Evolutionary conservation across 768 basidiomycete genomes (phyloP).

Genomic region (Mycena alexandri): DNA sequence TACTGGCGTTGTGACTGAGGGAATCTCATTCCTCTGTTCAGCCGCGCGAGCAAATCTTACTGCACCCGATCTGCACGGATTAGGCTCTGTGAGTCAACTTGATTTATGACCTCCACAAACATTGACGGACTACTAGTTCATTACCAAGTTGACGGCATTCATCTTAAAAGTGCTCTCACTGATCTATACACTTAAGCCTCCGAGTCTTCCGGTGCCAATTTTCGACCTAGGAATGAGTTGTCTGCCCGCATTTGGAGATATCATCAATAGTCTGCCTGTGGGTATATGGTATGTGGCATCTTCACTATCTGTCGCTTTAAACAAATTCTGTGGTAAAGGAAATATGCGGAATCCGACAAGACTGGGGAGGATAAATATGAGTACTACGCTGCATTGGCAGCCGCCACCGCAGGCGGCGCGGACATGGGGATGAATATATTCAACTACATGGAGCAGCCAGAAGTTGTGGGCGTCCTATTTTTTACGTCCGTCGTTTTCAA

Average conservation of each 20-base stretch:
- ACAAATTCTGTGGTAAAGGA: not conserved
- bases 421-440: not conserved
- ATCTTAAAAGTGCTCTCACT: not conserved
- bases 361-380: not conserved
- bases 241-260: not conserved
- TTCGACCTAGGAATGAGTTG: not conserved
- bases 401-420: not conserved
- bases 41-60: not conserved
- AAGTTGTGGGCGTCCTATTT: not conserved
- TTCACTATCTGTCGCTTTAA: not conserved
- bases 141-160: not conserved
- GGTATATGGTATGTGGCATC: conserved; percentile 5
- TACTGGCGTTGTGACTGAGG: not conserved
- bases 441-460: not conserved
- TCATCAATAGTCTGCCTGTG: conserved; percentile 2
- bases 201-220: not conserved
- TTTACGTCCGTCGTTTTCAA: not conserved
- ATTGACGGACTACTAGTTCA: not conserved
- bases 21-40: not conserved
- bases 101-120: not conserved
- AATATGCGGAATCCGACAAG: not conserved
- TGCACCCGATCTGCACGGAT: not conserved
- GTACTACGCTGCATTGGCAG: not conserved
- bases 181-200: not conserved
- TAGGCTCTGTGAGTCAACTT: not conserved